phyloP scores from a whole-genome alignment of 2,329 filamentous ascomycete genomes.

The Metarhizium album region DNA sequence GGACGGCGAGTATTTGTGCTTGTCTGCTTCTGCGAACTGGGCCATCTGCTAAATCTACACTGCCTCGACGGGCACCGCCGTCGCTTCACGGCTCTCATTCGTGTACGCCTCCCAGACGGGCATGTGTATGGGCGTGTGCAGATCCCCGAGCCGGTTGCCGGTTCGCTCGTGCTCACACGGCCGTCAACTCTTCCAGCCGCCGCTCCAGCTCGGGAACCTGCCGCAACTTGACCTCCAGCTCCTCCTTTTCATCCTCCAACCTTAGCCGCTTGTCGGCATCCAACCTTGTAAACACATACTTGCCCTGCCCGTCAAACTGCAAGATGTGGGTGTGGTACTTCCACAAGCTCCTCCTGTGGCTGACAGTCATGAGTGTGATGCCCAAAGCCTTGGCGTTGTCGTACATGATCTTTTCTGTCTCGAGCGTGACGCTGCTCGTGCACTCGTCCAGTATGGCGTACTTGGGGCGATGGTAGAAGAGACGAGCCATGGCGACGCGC shows the following conservation, averaged over 20 bases:
- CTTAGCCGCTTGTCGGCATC: slow-evolving; percentile 78
- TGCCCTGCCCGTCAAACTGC: slow-evolving; percentile 91
- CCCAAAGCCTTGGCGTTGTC: slow-evolving; percentile 85
- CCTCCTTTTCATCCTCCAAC: slow-evolving; percentile 94
- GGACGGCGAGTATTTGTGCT: too few species aligned
- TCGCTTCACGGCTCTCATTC: background rate
- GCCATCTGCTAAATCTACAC: background rate
- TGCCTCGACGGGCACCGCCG: background rate
- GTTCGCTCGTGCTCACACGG: too few species aligned
- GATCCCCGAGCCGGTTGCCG: too few species aligned
- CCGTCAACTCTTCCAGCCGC: slow-evolving; percentile 67
- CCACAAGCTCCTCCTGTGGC: slow-evolving; percentile 84
- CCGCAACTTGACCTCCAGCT: slow-evolving; percentile 74
- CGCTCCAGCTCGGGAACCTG: slow-evolving; percentile 82
- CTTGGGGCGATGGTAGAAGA: slow-evolving; percentile 86
- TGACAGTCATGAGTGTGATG: slow-evolving; percentile 95
- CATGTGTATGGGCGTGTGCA: too few species aligned
- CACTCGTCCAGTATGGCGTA: slow-evolving; percentile 98
- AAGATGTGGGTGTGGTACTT: slow-evolving; percentile 91
- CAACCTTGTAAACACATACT: slow-evolving; percentile 79
- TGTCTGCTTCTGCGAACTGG: too few species aligned
- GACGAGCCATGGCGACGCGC: slow-evolving; percentile 87
- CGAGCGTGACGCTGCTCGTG: slow-evolving; percentile 87
- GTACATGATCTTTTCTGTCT: slow-evolving; percentile 94
- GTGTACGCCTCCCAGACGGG: background rate